Evolutionary conservation across 208 protist species (phyloP).

Genomic region (Trypanosoma rangeli): DNA sequence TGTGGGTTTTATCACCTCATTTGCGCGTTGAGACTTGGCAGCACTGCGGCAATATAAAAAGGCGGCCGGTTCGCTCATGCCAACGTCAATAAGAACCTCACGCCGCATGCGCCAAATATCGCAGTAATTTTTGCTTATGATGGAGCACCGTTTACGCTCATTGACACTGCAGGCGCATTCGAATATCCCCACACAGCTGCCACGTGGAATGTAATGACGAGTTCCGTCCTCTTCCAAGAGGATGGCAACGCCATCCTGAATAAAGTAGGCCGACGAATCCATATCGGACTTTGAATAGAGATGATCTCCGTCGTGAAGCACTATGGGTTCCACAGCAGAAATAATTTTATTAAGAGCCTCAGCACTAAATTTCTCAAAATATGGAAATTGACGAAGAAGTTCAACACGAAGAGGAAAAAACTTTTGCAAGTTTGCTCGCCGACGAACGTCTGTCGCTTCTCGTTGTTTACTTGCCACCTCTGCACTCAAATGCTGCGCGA

Average conservation of each 20-base stretch:
- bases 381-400: constrained; percentile 73
- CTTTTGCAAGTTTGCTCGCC: constrained; percentile 76
- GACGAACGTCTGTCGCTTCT: constrained; percentile 82
- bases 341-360: constrained; percentile 54
- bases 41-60: constrained; percentile 75
- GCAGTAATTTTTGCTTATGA: constrained; percentile 86
- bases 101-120: constrained; percentile 82
- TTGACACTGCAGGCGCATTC: constrained; percentile 86
- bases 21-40: constrained; percentile 60
- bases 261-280: constrained; percentile 84
- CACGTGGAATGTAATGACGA: constrained; percentile 40
- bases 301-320: constrained; percentile 79
- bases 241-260: constrained; percentile 77
- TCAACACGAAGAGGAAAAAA: constrained; percentile 80
- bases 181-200: constrained; percentile 86
- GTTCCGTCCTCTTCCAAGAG: constrained; percentile 41
- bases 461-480: constrained; percentile 79
- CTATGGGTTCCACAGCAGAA: constrained; percentile 73
- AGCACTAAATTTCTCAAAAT: constrained; percentile 78
- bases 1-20: constrained; percentile 46
- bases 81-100: constrained; percentile 78
- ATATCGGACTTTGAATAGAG: constrained; percentile 59
- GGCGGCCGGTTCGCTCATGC: constrained; percentile 81
- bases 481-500: constrained; percentile 65
- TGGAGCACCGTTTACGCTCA: constrained; percentile 64